phyloP scores from a whole-genome alignment of 129 eudicot species.

The Smallanthus sonchifolius region DNA sequence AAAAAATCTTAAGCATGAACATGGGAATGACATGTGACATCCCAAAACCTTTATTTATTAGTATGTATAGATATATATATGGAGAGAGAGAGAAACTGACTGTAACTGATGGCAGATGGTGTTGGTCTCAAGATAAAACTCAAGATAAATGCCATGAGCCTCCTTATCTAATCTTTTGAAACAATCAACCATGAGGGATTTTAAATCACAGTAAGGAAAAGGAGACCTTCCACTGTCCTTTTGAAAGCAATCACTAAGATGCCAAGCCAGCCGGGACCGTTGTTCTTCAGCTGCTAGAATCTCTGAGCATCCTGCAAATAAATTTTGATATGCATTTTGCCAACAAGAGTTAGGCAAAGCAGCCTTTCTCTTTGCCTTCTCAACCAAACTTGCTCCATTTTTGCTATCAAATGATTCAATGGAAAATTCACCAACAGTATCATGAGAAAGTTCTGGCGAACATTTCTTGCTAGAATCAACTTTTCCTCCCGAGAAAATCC shows the following conservation, averaged over 20 bases:
- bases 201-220: slow-evolving; percentile 11
- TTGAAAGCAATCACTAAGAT: background rate
- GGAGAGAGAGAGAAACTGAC: background rate
- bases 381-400: slow-evolving; percentile 2
- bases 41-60: too few relatives aligned
- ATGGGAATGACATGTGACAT: too few relatives aligned
- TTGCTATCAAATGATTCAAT: slow-evolving; percentile 1
- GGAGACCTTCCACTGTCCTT: slow-evolving; percentile 8
- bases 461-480: background rate
- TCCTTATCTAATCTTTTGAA: background rate
- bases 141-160: slow-evolving; percentile 2
- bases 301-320: background rate
- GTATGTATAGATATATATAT: background rate
- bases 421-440: slow-evolving; percentile 3
- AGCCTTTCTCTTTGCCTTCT: slow-evolving; percentile 2
- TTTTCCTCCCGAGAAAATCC: slow-evolving; percentile 1
- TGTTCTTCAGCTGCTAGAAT: slow-evolving; percentile 4
- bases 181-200: slow-evolving; percentile 6
- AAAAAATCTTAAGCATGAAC: too few relatives aligned
- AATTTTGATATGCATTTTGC: slow-evolving; percentile 3
- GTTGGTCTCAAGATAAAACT: slow-evolving; percentile 1
- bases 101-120: slow-evolving; percentile 11
- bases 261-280: slow-evolving; percentile 4
- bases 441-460: background rate
- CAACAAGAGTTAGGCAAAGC: slow-evolving; percentile 9